phyloP scores from a whole-genome alignment of 768 basidiomycete genomes.

The Mycena belliarum region DNA sequence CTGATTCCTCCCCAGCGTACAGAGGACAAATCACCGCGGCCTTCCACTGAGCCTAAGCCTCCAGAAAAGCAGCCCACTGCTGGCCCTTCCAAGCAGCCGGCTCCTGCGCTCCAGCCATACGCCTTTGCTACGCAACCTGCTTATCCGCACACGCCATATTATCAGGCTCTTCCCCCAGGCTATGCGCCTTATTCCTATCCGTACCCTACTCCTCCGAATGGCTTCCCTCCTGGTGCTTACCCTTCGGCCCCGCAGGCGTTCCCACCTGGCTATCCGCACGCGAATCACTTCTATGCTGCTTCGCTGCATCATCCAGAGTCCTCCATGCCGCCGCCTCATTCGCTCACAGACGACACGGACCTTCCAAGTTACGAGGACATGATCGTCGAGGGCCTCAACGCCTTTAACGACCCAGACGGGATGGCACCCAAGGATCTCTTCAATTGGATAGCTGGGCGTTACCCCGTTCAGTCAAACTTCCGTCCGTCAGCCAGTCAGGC shows the following conservation, averaged over 20 bases:
- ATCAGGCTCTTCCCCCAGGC: conserved; percentile 46
- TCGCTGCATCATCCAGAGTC: conserved; percentile 5
- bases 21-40: conserved; percentile 20
- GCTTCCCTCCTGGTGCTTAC: conserved; percentile 32
- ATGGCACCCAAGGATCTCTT: conserved; percentile 83
- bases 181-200: conserved; percentile 46
- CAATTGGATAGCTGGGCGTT: conserved; percentile 79
- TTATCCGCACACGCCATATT: conserved; percentile 72
- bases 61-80: conserved; percentile 26
- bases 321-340: conserved; percentile 20
- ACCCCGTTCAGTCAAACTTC: conserved; percentile 87
- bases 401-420: conserved; percentile 70
- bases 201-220: conserved; percentile 37
- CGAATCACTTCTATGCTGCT: conserved; percentile 16
- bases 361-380: conserved; percentile 90
- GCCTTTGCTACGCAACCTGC: conserved; percentile 51
- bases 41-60: conserved; percentile 26
- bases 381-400: conserved; percentile 79
- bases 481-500: conserved; percentile 89
- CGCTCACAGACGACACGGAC: conserved; percentile 40
- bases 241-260: conserved; percentile 28
- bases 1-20: conserved; percentile 17
- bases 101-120: conserved; percentile 59
- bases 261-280: conserved; percentile 11
- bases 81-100: conserved; percentile 27